phyloP scores from a whole-genome alignment of 2,329 filamentous ascomycete species.

The Aschersonia sp. region DNA sequence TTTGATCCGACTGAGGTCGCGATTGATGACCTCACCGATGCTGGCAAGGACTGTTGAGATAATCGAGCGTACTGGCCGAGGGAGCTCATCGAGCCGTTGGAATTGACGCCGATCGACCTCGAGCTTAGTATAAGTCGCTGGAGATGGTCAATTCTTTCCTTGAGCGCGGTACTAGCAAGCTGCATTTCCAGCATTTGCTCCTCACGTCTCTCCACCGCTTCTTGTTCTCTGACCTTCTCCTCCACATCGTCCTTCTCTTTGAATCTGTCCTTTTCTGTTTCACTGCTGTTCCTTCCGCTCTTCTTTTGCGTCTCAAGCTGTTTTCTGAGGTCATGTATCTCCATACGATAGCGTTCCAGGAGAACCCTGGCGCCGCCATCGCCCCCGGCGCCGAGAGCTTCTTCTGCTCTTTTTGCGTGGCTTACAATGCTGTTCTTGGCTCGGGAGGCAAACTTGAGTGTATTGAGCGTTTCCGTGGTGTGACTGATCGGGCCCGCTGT shows the following conservation, averaged over 20 bases:
- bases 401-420: slow-evolving; percentile 88
- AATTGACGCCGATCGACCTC: slow-evolving; percentile 89
- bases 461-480: slow-evolving; percentile 82
- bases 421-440: slow-evolving; percentile 98
- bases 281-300: slow-evolving; percentile 40
- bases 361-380: slow-evolving; percentile 79
- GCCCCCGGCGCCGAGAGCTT: slow-evolving; percentile 66
- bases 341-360: slow-evolving; percentile 83
- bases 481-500: slow-evolving; percentile 59
- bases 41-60: slow-evolving; percentile 39
- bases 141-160: slow-evolving; percentile 93
- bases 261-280: slow-evolving; percentile 31
- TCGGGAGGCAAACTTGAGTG: slow-evolving; percentile 87
- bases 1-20: slow-evolving; percentile 42
- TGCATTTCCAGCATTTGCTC: slow-evolving; percentile 99
- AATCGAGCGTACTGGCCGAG: slow-evolving; percentile 48
- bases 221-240: slow-evolving; percentile 60
- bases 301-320: slow-evolving; percentile 79
- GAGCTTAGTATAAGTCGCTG: slow-evolving; percentile 92
- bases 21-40: slow-evolving; percentile 55
- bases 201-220: slow-evolving; percentile 77
- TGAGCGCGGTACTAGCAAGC: slow-evolving; percentile 83
- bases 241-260: slow-evolving; percentile 51
- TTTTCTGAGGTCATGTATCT: slow-evolving; percentile 68
- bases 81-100: slow-evolving; percentile 55